These are phyloP conservation scores for Aspergillus egyptiacus DNA, from an alignment of 495 filamentous ascomycete species.

Conservation along the genomic window DNA sequence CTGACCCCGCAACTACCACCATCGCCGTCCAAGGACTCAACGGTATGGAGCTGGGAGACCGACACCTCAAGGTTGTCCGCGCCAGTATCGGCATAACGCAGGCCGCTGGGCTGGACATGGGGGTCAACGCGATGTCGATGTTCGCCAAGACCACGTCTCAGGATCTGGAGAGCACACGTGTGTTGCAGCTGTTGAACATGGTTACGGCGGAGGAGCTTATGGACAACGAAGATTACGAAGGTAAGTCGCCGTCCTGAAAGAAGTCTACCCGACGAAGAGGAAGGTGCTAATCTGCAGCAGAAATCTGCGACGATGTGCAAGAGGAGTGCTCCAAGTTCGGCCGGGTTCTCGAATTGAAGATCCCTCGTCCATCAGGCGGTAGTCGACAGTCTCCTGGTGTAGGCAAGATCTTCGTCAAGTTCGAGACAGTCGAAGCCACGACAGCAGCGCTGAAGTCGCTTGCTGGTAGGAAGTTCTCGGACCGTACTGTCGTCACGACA, in stretches of 20 bases:
- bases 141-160: constrained; percentile 85
- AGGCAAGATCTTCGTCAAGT: constrained; percentile 97
- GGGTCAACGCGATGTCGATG: constrained; percentile 98
- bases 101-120: constrained; percentile 83
- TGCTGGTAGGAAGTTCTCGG: constrained; percentile 89
- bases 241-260: constrained; percentile 46
- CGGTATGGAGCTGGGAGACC: constrained; percentile 84
- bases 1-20: constrained; percentile 67
- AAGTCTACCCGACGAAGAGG: background rate
- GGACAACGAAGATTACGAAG: constrained; percentile 89
- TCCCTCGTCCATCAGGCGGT: constrained; percentile 78
- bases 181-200: constrained; percentile 95
- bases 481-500: constrained; percentile 91
- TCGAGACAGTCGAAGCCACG: constrained; percentile 70
- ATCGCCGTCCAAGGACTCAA: constrained; percentile 89
- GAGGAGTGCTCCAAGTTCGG: constrained; percentile 93
- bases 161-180: constrained; percentile 68
- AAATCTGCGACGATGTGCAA: constrained; percentile 88
- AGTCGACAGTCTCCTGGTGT: constrained; percentile 80
- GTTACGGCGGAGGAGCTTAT: constrained; percentile 93
- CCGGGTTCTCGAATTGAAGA: constrained; percentile 74
- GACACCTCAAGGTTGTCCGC: constrained; percentile 74
- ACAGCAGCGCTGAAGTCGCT: constrained; percentile 76
- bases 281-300: constrained; percentile 37
- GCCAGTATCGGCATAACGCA: constrained; percentile 92